A percentile compares a stretch with the other conserved stretches of the same genome.
These are phyloP conservation scores for Neurospora hispaniola DNA, from an alignment of 495 filamentous ascomycete genomes.

Conservation along the genomic window DNA sequence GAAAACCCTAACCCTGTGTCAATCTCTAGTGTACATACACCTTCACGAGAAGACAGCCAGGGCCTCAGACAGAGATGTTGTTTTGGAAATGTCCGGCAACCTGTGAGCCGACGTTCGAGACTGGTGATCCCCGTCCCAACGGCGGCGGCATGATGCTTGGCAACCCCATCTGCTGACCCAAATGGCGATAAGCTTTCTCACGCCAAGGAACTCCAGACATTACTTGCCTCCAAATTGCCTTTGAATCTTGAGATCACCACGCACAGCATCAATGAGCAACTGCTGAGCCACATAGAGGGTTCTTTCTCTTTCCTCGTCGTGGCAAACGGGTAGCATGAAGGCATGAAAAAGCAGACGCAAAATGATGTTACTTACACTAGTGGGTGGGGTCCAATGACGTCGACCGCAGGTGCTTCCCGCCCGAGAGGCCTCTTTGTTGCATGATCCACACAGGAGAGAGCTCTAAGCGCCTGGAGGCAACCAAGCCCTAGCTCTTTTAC, in stretches of 20 bases:
- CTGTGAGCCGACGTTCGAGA: background rate
- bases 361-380: background rate
- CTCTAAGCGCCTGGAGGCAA: slow-evolving; percentile 24
- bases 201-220: background rate
- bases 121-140: background rate
- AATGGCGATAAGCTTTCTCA: background rate
- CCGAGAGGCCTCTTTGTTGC: slow-evolving; percentile 18
- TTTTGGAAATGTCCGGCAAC: background rate
- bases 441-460: slow-evolving; percentile 19
- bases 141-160: background rate
- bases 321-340: background rate
- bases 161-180: background rate
- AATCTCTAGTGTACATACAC: too few species aligned
- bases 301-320: background rate
- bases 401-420: slow-evolving; percentile 5
- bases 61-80: background rate
- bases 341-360: background rate
- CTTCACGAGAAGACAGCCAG: too few species aligned
- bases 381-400: slow-evolving; percentile 22
- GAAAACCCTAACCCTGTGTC: background rate
- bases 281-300: background rate
- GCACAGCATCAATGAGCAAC: background rate
- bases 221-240: background rate
- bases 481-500: background rate
- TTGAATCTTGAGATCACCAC: background rate